Percentiles rank a stretch among this genome's conserved stretches.
Conservation (phyloP, 345 rosid species). For the Raphanus sativus region DNA sequence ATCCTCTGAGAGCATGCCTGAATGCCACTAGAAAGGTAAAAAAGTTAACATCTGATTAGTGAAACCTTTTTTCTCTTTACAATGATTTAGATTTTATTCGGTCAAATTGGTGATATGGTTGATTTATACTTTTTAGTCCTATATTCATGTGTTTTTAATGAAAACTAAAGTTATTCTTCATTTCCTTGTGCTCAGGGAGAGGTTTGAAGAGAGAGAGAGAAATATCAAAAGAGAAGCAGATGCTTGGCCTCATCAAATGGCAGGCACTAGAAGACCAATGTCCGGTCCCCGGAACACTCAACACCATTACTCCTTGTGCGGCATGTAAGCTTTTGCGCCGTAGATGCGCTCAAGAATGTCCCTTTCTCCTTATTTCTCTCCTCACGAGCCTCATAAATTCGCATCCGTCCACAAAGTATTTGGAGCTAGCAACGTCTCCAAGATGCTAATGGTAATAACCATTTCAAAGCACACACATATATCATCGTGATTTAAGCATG, state of each 20-base stretch:
- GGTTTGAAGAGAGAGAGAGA: slow-evolving; percentile 79
- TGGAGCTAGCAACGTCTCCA: slow-evolving; percentile 98
- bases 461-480: slow-evolving; percentile 3
- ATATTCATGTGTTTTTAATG: slow-evolving; percentile 24
- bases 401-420: slow-evolving; percentile 95
- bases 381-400: slow-evolving; percentile 91
- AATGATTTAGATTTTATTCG: slow-evolving; percentile 11
- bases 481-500: background rate
- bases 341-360: slow-evolving; percentile 95
- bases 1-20: slow-evolving; percentile 75
- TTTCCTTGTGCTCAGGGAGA: slow-evolving; percentile 51
- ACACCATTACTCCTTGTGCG: slow-evolving; percentile 93
- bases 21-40: slow-evolving; percentile 93
- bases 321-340: slow-evolving; percentile 93
- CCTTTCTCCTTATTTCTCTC: slow-evolving; percentile 95
- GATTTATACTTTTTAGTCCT: slow-evolving; percentile 21
- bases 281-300: slow-evolving; percentile 75
- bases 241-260: slow-evolving; percentile 62
- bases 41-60: slow-evolving; percentile 26
- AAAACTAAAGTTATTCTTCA: slow-evolving; percentile 6
- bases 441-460: slow-evolving; percentile 72
- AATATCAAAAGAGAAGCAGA: slow-evolving; percentile 80
- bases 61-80: background rate
- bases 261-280: slow-evolving; percentile 80
- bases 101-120: slow-evolving; percentile 24